phyloP scores from a whole-genome alignment of 345 rosid species.

The Angophora floribunda region DNA sequence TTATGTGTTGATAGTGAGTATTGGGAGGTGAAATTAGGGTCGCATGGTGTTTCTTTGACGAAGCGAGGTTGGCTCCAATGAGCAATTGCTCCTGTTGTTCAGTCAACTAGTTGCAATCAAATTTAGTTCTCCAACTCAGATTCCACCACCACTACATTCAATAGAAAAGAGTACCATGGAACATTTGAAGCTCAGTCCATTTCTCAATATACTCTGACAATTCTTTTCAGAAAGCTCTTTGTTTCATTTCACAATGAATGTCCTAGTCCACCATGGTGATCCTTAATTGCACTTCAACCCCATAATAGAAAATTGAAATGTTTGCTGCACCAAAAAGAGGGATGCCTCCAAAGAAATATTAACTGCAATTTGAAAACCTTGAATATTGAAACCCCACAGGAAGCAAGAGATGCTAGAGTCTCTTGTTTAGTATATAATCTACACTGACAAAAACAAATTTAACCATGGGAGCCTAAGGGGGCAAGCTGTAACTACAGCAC shows the following conservation, averaged over 20 bases:
- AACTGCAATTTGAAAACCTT: not conserved
- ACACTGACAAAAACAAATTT: not conserved
- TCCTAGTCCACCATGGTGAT: not conserved
- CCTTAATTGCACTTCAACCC: not conserved
- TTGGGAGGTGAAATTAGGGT: not conserved
- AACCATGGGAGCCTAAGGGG: not conserved
- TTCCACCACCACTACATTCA: not conserved
- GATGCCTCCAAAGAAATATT: not conserved
- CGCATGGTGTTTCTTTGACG: not conserved
- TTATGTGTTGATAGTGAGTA: not conserved
- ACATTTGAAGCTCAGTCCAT: not conserved
- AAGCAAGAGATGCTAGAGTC: not conserved
- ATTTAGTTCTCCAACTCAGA: not conserved
- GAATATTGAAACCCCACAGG: not conserved
- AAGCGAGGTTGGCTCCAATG: not conserved
- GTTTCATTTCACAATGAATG: not conserved
- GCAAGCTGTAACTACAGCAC: not conserved
- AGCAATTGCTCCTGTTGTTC: not conserved
- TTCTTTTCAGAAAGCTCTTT: not conserved
- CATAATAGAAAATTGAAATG: not conserved
- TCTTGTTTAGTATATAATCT: not conserved
- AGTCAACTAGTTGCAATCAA: not conserved
- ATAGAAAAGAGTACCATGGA: not conserved
- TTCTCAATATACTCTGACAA: not conserved
- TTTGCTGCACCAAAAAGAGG: not conserved